A percentile compares a stretch with the other conserved stretches of the same genome.
phyloP scores from a whole-genome alignment of 2,329 filamentous ascomycete species.

The Tolypocladium tundrense region DNA sequence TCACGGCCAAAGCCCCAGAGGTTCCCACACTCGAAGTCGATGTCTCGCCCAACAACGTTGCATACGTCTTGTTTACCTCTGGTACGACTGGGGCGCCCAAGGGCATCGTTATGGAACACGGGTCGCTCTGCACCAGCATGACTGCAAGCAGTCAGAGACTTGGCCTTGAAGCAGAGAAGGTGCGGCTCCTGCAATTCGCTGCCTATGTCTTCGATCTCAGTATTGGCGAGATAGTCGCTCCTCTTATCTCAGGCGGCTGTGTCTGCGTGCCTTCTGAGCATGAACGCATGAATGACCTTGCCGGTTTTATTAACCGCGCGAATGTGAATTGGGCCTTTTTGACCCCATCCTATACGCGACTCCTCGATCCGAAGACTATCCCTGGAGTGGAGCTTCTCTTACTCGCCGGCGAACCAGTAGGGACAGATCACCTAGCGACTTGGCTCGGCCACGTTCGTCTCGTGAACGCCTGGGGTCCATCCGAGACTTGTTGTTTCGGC shows the following conservation, averaged over 20 bases:
- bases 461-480: too few species aligned
- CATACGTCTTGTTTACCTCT: conserved; percentile 47
- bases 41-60: conserved; percentile 5
- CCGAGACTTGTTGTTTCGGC: too few species aligned
- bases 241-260: background rate
- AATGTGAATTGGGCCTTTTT: conserved; percentile 2
- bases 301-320: background rate
- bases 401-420: conserved; percentile 1
- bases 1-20: background rate
- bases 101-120: conserved; percentile 33
- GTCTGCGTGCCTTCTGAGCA: conserved; percentile 5
- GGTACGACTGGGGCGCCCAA: conserved; percentile 49
- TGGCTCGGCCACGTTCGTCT: background rate
- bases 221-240: conserved; percentile 3
- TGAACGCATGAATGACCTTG: background rate
- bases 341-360: conserved; percentile 1
- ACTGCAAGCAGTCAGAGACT: background rate
- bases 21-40: background rate
- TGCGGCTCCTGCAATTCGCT: conserved; percentile 5
- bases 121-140: background rate
- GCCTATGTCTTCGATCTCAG: conserved; percentile 5
- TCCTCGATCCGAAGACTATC: conserved; percentile 1
- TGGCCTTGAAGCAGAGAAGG: too few species aligned
- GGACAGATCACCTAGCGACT: background rate
- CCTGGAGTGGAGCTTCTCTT: conserved; percentile 2